phyloP scores from a whole-genome alignment of 371 early-diverging fungal species.

The Mortierella sp. region DNA sequence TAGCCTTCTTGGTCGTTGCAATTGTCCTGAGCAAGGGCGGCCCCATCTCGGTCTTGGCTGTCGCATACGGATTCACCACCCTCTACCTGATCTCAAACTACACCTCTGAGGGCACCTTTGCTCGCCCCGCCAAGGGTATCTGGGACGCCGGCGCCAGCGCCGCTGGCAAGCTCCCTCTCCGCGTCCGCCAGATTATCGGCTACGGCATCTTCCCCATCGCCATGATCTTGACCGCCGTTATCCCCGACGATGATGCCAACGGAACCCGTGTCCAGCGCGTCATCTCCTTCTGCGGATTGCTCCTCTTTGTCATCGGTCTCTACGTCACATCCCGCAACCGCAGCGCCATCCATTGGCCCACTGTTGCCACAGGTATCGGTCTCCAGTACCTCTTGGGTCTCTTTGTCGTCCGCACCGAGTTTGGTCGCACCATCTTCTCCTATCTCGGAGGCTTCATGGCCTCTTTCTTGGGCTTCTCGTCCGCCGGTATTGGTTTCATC shows the following conservation, averaged over 20 bases:
- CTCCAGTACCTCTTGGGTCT: conserved; percentile 86
- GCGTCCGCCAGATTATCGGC: conserved; percentile 36
- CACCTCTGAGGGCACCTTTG: conserved; percentile 61
- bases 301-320: conserved; percentile 69
- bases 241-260: conserved; percentile 65
- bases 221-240: conserved; percentile 70
- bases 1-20: conserved; percentile 51
- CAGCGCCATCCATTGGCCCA: conserved; percentile 80
- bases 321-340: conserved; percentile 75
- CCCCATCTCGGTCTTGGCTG: conserved; percentile 55
- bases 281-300: conserved; percentile 82
- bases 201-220: conserved; percentile 61
- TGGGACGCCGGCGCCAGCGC: conserved; percentile 43
- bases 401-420: conserved; percentile 83
- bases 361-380: conserved; percentile 79
- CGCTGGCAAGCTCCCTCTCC: conserved; percentile 19
- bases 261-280: conserved; percentile 79
- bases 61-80: conserved; percentile 69
- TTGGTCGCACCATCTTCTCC: conserved; percentile 85
- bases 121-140: conserved; percentile 59
- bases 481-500: conserved; percentile 75
- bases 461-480: conserved; percentile 77
- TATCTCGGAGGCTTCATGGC: conserved; percentile 78
- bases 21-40: conserved; percentile 35
- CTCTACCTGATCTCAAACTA: conserved; percentile 69